phyloP scores from a whole-genome alignment of 2,329 filamentous ascomycete genomes.

The Gyromitra esculenta region DNA sequence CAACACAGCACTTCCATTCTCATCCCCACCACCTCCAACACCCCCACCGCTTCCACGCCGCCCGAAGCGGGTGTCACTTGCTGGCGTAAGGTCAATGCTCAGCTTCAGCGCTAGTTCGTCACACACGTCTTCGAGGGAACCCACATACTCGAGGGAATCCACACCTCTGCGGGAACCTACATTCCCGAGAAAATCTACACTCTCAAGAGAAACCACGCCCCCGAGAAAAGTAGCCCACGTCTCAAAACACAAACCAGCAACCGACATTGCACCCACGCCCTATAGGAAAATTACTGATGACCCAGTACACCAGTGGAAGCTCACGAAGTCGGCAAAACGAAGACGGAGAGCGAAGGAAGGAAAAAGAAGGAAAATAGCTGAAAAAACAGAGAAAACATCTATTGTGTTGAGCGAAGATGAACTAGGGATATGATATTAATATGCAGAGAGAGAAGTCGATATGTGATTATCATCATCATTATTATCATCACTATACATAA shows the following conservation, averaged over 20 bases:
- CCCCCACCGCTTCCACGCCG: constrained; percentile 13
- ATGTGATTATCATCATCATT: not conserved
- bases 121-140: not conserved
- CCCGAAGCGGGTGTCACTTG: constrained; percentile 30
- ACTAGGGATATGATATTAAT: constrained; percentile 20
- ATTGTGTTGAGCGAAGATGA: constrained; percentile 28
- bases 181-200: not conserved
- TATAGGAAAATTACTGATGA: not conserved
- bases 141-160: not conserved
- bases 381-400: not conserved
- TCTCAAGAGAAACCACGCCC: not conserved
- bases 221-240: not conserved
- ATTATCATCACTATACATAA: constrained; percentile 6
- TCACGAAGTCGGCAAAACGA: constrained; percentile 8
- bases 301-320: not conserved
- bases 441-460: not conserved
- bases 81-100: constrained; percentile 21
- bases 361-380: not conserved
- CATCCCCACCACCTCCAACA: constrained; percentile 25
- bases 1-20: constrained; percentile 20
- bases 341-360: not conserved
- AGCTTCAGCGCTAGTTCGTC: not conserved
- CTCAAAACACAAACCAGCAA: not conserved
- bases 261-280: not conserved
- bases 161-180: not conserved